phyloP scores from a whole-genome alignment of 1,284 basidiomycete species.

The Neotropicomus parvogracilis region DNA sequence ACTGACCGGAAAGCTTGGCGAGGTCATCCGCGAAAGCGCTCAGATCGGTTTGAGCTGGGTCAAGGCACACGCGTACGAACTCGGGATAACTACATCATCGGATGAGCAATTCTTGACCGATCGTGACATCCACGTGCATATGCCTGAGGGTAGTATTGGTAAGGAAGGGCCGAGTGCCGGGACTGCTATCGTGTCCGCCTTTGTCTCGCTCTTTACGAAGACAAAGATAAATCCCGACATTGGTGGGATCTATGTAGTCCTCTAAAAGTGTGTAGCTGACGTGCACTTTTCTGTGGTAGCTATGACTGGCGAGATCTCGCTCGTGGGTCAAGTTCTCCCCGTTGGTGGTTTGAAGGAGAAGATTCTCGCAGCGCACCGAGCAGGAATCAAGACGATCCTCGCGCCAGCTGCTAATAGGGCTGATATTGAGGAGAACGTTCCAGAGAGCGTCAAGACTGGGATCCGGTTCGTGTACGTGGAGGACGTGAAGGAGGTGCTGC shows the following conservation, averaged over 20 bases:
- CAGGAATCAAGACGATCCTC: constrained; percentile 88
- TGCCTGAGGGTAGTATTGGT: constrained; percentile 96
- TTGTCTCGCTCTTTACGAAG: constrained; percentile 88
- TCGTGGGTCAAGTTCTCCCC: constrained; percentile 88
- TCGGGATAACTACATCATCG: constrained; percentile 76
- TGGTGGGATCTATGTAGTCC: constrained; percentile 45
- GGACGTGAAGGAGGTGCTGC: constrained; percentile 81
- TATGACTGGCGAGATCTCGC: constrained; percentile 94
- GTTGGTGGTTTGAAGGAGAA: constrained; percentile 95
- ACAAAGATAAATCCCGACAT: constrained; percentile 82
- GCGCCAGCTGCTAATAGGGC: constrained; percentile 85
- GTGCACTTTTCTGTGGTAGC: constrained; percentile 44
- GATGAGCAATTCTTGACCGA: constrained; percentile 80
- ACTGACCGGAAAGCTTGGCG: constrained; percentile 94
- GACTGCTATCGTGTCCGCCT: constrained; percentile 87
- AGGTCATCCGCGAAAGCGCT: constrained; percentile 95
- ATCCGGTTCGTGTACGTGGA: constrained; percentile 93
- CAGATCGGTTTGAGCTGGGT: constrained; percentile 94
- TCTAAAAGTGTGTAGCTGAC: constrained; percentile 1
- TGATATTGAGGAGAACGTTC: constrained; percentile 95
- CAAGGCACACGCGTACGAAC: constrained; percentile 83
- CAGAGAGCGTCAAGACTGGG: constrained; percentile 89
- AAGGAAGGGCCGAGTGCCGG: constrained; percentile 98
- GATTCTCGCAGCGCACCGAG: constrained; percentile 90
- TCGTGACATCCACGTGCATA: constrained; percentile 87